phyloP scores from a whole-genome alignment of 176 grass and related monocot species.

The Rhipidocladum racemiflorum region DNA sequence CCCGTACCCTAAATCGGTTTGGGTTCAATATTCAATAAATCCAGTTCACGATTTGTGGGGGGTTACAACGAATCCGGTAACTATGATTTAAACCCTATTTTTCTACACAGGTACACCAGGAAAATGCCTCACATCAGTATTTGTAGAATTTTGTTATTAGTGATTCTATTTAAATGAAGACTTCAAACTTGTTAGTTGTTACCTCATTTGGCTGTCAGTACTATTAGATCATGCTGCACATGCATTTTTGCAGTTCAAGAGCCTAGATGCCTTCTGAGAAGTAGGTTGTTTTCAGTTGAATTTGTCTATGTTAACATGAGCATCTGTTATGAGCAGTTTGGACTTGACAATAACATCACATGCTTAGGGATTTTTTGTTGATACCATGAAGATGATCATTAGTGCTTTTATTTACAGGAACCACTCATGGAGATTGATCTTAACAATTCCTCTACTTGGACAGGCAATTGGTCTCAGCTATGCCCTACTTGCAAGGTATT shows the following conservation, averaged over 20 bases:
- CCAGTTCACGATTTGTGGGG: no score
- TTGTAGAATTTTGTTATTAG: background rate
- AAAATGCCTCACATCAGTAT: conserved; percentile 2
- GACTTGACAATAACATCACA: background rate
- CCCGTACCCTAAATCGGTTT: no score
- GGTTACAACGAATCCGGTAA: no score
- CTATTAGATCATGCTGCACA: background rate
- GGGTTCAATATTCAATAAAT: no score
- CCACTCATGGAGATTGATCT: conserved; percentile 82
- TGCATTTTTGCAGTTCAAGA: background rate
- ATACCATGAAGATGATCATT: conserved; percentile 21
- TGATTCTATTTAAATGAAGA: background rate
- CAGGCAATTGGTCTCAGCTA: conserved; percentile 90
- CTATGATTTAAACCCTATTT: conserved; percentile 2
- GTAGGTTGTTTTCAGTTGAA: conserved; percentile 8
- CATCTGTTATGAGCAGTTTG: conserved; percentile 20
- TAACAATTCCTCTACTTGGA: conserved; percentile 70
- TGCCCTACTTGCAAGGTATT: conserved; percentile 96
- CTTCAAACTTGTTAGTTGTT: conserved; percentile 25
- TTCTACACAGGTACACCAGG: conserved; percentile 4
- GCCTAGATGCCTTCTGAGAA: background rate
- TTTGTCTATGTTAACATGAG: background rate
- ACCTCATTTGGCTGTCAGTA: conserved; percentile 8
- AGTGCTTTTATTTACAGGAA: conserved; percentile 57
- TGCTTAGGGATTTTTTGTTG: background rate